Evolutionary conservation across 768 basidiomycete species (phyloP).

Genomic region (Suillus bovinus): DNA sequence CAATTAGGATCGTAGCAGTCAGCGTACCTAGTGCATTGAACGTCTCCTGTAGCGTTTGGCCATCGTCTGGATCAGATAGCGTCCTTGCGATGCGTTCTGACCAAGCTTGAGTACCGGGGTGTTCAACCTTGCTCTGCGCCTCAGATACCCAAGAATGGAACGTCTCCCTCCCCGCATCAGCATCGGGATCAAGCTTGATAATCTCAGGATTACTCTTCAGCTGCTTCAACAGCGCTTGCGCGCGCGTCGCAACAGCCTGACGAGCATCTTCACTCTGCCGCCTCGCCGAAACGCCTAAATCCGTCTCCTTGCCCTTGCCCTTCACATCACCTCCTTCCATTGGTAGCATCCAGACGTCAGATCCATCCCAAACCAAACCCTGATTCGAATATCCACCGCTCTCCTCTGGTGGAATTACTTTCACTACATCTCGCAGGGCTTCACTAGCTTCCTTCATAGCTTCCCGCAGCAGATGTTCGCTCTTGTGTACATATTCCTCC

Average conservation of each 20-base stretch:
- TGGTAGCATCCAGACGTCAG: slow-evolving; percentile 84
- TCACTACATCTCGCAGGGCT: slow-evolving; percentile 84
- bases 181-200: slow-evolving; percentile 72
- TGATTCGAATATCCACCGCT: slow-evolving; percentile 28
- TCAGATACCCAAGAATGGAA: slow-evolving; percentile 65
- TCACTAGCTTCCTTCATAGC: slow-evolving; percentile 82
- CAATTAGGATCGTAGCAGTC: slow-evolving; percentile 8
- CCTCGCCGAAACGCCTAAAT: slow-evolving; percentile 27
- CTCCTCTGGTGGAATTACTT: slow-evolving; percentile 84
- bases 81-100: slow-evolving; percentile 46
- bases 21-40: slow-evolving; percentile 59
- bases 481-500: slow-evolving; percentile 82
- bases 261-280: slow-evolving; percentile 41
- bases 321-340: slow-evolving; percentile 28
- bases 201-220: slow-evolving; percentile 76
- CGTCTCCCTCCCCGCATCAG: slow-evolving; percentile 53
- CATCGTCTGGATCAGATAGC: slow-evolving; percentile 52
- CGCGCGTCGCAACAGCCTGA: slow-evolving; percentile 67
- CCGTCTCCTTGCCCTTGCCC: slow-evolving; percentile 38
- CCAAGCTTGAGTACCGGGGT: slow-evolving; percentile 52
- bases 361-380: slow-evolving; percentile 77
- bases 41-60: slow-evolving; percentile 51
- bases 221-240: slow-evolving; percentile 73
- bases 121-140: slow-evolving; percentile 56
- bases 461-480: slow-evolving; percentile 61